Conservation (phyloP, 2,329 filamentous ascomycete genomes). For the Trichoderma afroharzianum region DNA sequence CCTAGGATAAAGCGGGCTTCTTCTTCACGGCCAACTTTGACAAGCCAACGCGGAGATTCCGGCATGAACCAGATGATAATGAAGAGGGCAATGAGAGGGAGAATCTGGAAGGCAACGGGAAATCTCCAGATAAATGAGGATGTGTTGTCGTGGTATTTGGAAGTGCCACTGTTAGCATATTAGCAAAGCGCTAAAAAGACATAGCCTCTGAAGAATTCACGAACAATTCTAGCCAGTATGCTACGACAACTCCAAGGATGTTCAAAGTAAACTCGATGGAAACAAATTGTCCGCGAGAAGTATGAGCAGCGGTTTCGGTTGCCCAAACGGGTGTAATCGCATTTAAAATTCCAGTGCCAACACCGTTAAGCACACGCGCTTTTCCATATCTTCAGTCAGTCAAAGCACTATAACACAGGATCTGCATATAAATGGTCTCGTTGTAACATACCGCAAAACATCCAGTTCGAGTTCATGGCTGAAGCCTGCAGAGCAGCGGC, state of each 20-base stretch:
- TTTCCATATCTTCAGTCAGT: not conserved
- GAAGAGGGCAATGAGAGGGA: conserved; percentile 58
- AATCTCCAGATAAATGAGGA: conserved; percentile 64
- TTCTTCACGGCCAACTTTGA: conserved; percentile 62
- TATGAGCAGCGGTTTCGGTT: conserved; percentile 66
- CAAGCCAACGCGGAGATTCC: conserved; percentile 65
- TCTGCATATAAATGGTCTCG: too few species aligned
- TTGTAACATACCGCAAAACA: conserved; percentile 56
- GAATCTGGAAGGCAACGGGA: conserved; percentile 66
- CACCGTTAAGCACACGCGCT: conserved; percentile 47
- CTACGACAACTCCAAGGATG: conserved; percentile 62
- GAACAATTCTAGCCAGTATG: conserved; percentile 56
- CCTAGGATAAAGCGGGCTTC: conserved; percentile 65
- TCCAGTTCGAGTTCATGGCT: conserved; percentile 64
- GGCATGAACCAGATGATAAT: conserved; percentile 62
- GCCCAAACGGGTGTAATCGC: conserved; percentile 70
- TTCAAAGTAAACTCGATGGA: conserved; percentile 71
- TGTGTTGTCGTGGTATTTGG: conserved; percentile 55
- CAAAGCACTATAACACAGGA: not conserved
- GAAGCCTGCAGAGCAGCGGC: conserved; percentile 63
- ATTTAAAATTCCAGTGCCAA: conserved; percentile 67
- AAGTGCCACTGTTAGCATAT: conserved; percentile 41
- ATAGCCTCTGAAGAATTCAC: conserved; percentile 17
- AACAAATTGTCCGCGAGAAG: conserved; percentile 64
- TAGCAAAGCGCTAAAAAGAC: not conserved